Conservation (phyloP, 768 basidiomycete species). For the Amanita muscaria region DNA sequence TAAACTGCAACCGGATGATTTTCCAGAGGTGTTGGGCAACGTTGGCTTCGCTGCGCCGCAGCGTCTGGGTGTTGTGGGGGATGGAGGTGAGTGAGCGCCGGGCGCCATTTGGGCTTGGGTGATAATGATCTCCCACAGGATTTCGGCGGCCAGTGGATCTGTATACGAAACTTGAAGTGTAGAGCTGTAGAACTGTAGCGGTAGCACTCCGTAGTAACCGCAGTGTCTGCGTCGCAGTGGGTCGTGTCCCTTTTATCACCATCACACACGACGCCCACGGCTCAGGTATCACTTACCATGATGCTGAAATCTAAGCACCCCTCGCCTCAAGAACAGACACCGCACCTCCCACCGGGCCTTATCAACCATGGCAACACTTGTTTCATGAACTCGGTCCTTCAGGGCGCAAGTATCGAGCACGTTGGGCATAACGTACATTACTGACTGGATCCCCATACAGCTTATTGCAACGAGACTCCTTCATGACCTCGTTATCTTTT, state of each 20-base stretch:
- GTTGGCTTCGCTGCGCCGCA: slow-evolving; percentile 53
- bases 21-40: slow-evolving; percentile 40
- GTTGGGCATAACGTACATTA: too few relatives aligned
- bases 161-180: too few relatives aligned
- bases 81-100: slow-evolving; percentile 43
- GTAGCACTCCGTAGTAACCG: too few relatives aligned
- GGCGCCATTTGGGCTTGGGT: too few relatives aligned
- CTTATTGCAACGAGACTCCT: slow-evolving; percentile 57
- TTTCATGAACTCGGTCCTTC: slow-evolving; percentile 93
- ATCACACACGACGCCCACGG: too few relatives aligned
- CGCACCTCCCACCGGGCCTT: slow-evolving; percentile 60
- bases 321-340: slow-evolving; percentile 61
- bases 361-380: slow-evolving; percentile 85
- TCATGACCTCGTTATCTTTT: slow-evolving; percentile 47
- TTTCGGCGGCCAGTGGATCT: too few relatives aligned
- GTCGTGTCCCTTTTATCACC: too few relatives aligned
- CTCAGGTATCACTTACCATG: too few relatives aligned
- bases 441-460: neutral
- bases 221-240: too few relatives aligned
- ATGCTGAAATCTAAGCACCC: slow-evolving; percentile 49
- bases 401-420: slow-evolving; percentile 52
- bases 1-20: slow-evolving; percentile 54
- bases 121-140: too few relatives aligned
- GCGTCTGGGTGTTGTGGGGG: slow-evolving; percentile 46
- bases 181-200: too few relatives aligned